A percentile compares a stretch with the other conserved stretches of the same genome.
phyloP scores from a whole-genome alignment of 371 early-diverging fungal genomes.

The Syncephalastrum sp. region DNA sequence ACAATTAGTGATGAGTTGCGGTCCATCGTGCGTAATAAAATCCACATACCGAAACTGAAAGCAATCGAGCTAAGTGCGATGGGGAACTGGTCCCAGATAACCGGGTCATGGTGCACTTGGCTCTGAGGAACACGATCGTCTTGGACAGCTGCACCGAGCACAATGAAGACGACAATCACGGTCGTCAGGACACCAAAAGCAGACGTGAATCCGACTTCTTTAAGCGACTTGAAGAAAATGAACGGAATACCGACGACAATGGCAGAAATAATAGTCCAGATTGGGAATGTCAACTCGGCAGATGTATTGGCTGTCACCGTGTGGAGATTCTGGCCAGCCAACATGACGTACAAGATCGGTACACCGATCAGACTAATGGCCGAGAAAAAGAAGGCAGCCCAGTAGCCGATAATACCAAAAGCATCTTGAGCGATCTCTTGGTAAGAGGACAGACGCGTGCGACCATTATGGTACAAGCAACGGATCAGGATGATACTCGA shows the following conservation, averaged over 20 bases:
- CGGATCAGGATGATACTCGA: conserved; percentile 23
- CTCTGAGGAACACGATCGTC: conserved; percentile 8
- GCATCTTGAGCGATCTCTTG: conserved; percentile 66
- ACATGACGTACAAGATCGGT: conserved; percentile 68
- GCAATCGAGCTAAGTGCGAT: conserved; percentile 60
- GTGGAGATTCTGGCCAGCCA: conserved; percentile 66
- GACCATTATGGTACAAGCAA: conserved; percentile 23
- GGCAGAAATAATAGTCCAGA: conserved; percentile 68
- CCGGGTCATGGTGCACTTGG: conserved; percentile 28
- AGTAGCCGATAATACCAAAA: conserved; percentile 61
- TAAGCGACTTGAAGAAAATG: conserved; percentile 66
- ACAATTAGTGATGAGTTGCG: conserved; percentile 21
- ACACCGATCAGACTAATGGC: conserved; percentile 66
- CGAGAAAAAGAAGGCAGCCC: conserved; percentile 65
- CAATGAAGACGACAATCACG: conserved; percentile 36
- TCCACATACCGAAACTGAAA: conserved; percentile 51
- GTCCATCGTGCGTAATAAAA: neutral
- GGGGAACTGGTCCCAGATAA: conserved; percentile 55
- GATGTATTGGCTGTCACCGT: conserved; percentile 39
- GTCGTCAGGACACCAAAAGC: conserved; percentile 42
- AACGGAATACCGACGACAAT: conserved; percentile 68
- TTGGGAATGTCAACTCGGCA: conserved; percentile 25
- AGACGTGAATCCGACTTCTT: conserved; percentile 67
- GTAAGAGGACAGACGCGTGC: conserved; percentile 49
- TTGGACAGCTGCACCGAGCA: conserved; percentile 31